A percentile compares a stretch with the other conserved stretches of the same genome.
Conservation (phyloP, 306 rosid genomes). For the Luffa acutangula region DNA sequence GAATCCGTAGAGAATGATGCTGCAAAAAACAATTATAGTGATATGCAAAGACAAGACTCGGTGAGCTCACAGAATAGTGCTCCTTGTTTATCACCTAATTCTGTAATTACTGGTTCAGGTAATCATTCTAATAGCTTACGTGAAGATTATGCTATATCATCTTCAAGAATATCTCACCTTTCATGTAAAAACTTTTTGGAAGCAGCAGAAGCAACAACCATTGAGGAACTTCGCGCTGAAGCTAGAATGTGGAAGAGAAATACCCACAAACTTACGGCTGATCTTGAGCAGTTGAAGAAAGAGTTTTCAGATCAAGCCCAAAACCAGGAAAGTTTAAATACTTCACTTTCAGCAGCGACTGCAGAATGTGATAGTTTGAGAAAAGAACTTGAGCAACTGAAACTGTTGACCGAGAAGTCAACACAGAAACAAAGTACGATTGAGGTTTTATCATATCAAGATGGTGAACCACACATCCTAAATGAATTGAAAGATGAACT, state of each 20-base stretch:
- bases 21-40: constrained; percentile 14
- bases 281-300: constrained; percentile 49
- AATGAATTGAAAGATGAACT: constrained; percentile 55
- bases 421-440: constrained; percentile 21
- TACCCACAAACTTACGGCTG: constrained; percentile 68
- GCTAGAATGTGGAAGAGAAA: constrained; percentile 98
- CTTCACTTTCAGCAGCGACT: constrained; percentile 45
- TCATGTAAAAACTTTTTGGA: constrained; percentile 27
- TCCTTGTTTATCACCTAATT: constrained; percentile 24
- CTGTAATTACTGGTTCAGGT: constrained; percentile 22
- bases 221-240: constrained; percentile 70
- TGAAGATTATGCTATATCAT: constrained; percentile 20
- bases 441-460: constrained; percentile 27
- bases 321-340: constrained; percentile 33
- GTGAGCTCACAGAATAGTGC: constrained; percentile 19
- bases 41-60: constrained; percentile 31
- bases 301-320: constrained; percentile 57
- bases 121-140: constrained; percentile 15
- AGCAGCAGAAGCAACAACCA: constrained; percentile 34
- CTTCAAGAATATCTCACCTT: constrained; percentile 7
- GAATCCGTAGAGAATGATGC: constrained; percentile 17
- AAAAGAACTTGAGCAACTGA: constrained; percentile 49
- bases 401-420: constrained; percentile 28
- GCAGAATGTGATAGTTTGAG: constrained; percentile 38
- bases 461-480: constrained; percentile 28